phyloP scores from a whole-genome alignment of 257 asterid species.

The Striga asiatica region DNA sequence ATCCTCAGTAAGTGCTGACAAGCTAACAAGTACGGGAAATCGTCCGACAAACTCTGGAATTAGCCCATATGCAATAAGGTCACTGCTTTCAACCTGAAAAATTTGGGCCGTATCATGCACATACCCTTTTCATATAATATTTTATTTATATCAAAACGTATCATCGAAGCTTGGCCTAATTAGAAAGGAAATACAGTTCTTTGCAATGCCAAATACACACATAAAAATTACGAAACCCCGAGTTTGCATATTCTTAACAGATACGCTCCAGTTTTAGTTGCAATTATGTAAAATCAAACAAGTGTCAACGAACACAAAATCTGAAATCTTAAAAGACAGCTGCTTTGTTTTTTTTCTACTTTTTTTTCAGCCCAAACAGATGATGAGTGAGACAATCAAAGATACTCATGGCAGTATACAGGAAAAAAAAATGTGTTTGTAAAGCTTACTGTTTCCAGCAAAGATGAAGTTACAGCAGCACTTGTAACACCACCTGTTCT shows the following conservation, averaged over 20 bases:
- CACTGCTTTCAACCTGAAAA: slow-evolving; percentile 81
- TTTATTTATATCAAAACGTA: too few relatives aligned
- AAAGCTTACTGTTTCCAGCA: slow-evolving; percentile 70
- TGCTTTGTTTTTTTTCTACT: not conserved
- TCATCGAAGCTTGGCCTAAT: too few relatives aligned
- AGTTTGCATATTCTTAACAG: not conserved
- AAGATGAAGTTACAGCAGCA: slow-evolving; percentile 82
- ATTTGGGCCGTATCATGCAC: too few relatives aligned
- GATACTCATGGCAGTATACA: too few relatives aligned
- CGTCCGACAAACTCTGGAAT: slow-evolving; percentile 94
- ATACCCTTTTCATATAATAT: too few relatives aligned
- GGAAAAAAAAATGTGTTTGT: not conserved
- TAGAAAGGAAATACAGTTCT: too few relatives aligned
- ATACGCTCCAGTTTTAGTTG: not conserved
- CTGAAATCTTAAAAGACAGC: not conserved
- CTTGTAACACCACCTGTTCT: slow-evolving; percentile 64
- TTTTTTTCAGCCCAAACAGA: too few relatives aligned
- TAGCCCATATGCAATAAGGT: slow-evolving; percentile 74
- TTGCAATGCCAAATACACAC: too few relatives aligned
- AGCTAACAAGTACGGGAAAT: slow-evolving; percentile 70
- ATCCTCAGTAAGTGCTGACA: slow-evolving; percentile 71
- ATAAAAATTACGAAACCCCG: not conserved
- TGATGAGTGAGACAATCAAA: too few relatives aligned
- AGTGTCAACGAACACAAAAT: not conserved
- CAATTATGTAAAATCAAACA: not conserved